Percentiles rank a stretch among this genome's conserved stretches.
These are phyloP conservation scores for Ustilago trichophora DNA, from an alignment of 1,284 basidiomycete genomes.

Conservation along the genomic window DNA sequence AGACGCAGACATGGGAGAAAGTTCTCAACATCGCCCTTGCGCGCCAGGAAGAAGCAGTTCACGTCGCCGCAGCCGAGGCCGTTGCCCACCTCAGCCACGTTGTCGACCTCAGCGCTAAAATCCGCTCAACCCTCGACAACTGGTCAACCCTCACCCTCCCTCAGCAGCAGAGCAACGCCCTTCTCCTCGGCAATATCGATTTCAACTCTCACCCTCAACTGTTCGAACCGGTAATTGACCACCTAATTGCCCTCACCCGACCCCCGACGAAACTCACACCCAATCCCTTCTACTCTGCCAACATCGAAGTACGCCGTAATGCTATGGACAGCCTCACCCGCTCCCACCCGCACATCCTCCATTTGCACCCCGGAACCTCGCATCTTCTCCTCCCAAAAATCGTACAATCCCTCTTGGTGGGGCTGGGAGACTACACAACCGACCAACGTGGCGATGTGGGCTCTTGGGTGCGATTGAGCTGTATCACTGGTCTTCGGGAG, in stretches of 20 bases:
- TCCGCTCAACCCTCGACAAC: constrained; percentile 70
- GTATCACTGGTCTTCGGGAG: constrained; percentile 73
- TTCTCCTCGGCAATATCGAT: constrained; percentile 77
- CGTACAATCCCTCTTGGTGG: too few relatives aligned
- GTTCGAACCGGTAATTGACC: constrained; percentile 71
- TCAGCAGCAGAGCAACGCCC: constrained; percentile 80
- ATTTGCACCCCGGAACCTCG: background rate
- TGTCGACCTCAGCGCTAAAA: constrained; percentile 71
- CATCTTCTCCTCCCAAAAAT: too few relatives aligned
- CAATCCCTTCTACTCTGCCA: constrained; percentile 24
- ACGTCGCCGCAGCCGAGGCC: constrained; percentile 77
- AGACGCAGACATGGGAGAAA: constrained; percentile 31
- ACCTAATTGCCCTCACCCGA: constrained; percentile 74
- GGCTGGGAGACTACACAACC: constrained; percentile 86
- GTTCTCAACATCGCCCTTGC: constrained; percentile 79
- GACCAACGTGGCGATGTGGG: constrained; percentile 97
- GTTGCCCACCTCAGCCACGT: constrained; percentile 76
- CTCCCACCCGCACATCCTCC: constrained; percentile 7
- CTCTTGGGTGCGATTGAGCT: constrained; percentile 88
- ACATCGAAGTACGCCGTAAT: constrained; percentile 76
- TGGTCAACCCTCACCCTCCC: constrained; percentile 72
- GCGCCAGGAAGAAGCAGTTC: constrained; percentile 75
- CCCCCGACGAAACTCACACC: constrained; percentile 69
- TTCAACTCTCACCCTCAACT: constrained; percentile 73
- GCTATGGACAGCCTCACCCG: constrained; percentile 75